phyloP scores from a whole-genome alignment of 148 eudicot species.

The Euryodendron excelsum region DNA sequence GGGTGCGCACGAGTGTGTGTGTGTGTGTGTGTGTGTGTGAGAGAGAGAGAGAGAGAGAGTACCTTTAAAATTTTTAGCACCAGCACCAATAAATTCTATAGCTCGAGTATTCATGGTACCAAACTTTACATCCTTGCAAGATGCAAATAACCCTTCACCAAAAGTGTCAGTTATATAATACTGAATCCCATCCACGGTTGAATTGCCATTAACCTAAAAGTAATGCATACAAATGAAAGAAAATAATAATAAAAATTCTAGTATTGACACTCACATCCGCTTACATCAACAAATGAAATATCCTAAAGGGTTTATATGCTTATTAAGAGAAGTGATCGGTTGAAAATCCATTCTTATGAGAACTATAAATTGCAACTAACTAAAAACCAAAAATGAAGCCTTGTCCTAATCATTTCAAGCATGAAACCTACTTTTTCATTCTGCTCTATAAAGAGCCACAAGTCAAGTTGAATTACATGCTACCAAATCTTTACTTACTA shows the following conservation, averaged over 20 bases:
- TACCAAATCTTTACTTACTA: neutral
- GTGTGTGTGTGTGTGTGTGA: neutral
- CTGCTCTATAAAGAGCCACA: neutral
- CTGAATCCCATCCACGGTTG: slow-evolving; percentile 84
- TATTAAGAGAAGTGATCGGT: neutral
- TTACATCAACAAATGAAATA: neutral
- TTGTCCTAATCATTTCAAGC: neutral
- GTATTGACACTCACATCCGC: neutral
- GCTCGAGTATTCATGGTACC: slow-evolving; percentile 93
- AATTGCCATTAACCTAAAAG: slow-evolving; percentile 69
- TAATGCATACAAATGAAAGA: slow-evolving; percentile 11
- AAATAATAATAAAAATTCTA: slow-evolving; percentile 8
- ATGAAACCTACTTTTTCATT: neutral
- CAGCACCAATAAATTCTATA: slow-evolving; percentile 85
- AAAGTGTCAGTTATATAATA: slow-evolving; percentile 73
- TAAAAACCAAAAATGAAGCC: neutral
- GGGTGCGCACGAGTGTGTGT: neutral
- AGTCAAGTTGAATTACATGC: neutral
- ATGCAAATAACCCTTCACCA: slow-evolving; percentile 81
- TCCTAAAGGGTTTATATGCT: neutral
- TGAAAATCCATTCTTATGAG: neutral
- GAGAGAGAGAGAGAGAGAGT: slow-evolving; percentile 19
- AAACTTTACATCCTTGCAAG: slow-evolving; percentile 98
- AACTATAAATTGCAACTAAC: neutral
- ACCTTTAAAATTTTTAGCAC: slow-evolving; percentile 90